Evolutionary conservation across 345 rosid genomes (phyloP), one percentile per base, ranked within the genome.

Genomic region (Aquilaria sinensis): DNA sequence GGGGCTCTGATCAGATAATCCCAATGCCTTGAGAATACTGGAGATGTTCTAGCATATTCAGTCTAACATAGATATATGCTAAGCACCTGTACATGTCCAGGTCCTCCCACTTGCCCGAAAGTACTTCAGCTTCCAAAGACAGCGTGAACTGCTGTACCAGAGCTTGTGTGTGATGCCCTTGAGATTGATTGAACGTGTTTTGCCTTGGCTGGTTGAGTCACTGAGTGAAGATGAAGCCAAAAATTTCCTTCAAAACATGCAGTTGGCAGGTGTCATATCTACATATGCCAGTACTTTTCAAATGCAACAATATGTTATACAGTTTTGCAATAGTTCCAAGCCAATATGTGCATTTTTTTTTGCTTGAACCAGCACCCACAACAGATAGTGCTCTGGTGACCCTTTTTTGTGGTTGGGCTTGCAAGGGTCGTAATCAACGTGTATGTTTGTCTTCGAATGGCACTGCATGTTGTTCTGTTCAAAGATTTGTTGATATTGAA

Each of bases 91-190:
- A 37, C 8, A 8, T 8, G 4, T 37, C 43, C 43, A 82, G 87
- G 87, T 82, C 59, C 82, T 82, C 54, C 87, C 87, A 41, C 87
- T 82, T 75, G 84, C 87, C 52, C 78, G 82, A 62, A 80, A 71
- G 70, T 80, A 77, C 63, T 82, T 82, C 67, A 78, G 75, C 71
- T 47, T 74, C 67, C 77, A 69, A 71, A 75, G 84, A 66, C 87
- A 83, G 69, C 77, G 82, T 56, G 85, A 83, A 74, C 84, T 83
- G 71, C 78, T 83, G 53, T 83, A 83, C 64, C 77, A 77, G 67
- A 83, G 87, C 68, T 68, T 83, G 50, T 77, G 87, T 57, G 79
- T 83, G 65, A 83, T 83, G 87, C 87, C 87, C 12, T 68, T 83
- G 74, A 83, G 78, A 68, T 63, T 83, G 72, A 73, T 83, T 57